phyloP scores from a whole-genome alignment of 164 flowering plant genomes.

The Litsea cubeba region DNA sequence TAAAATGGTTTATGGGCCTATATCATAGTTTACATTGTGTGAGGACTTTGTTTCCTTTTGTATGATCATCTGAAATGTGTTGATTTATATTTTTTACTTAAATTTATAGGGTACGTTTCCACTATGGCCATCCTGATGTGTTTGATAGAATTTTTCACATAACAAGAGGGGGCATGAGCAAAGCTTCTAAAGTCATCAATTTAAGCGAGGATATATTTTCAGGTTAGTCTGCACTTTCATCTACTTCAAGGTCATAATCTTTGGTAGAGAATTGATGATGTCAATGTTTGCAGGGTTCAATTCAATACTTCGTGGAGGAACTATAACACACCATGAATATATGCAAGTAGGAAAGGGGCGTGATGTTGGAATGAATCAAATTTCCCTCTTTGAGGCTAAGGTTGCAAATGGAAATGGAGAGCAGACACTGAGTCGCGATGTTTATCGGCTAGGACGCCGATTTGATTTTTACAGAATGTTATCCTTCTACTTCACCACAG shows the following conservation, averaged over 20 bases:
- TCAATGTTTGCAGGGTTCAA: conserved; percentile 57
- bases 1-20: too few relatives aligned
- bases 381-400: conserved; percentile 92
- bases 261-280: conserved; percentile 1
- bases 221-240: conserved; percentile 19
- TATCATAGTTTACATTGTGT: not conserved
- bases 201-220: conserved; percentile 43
- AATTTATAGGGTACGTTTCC: conserved; percentile 36
- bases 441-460: conserved; percentile 91
- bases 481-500: conserved; percentile 94
- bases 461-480: conserved; percentile 97
- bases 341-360: conserved; percentile 98
- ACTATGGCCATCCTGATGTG: conserved; percentile 47
- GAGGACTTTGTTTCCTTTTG: not conserved
- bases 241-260: not conserved
- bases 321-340: conserved; percentile 90
- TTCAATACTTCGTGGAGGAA: conserved; percentile 87
- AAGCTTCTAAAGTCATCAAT: conserved; percentile 36
- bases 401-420: conserved; percentile 99
- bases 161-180: conserved; percentile 44
- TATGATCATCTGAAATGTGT: not conserved
- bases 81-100: conserved; percentile 3
- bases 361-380: conserved; percentile 98
- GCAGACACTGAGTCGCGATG: conserved; percentile 95
- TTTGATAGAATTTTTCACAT: conserved; percentile 40